Evolutionary conservation across 805 yeast species (phyloP).

Genomic region (Kuraishia ogatae): DNA sequence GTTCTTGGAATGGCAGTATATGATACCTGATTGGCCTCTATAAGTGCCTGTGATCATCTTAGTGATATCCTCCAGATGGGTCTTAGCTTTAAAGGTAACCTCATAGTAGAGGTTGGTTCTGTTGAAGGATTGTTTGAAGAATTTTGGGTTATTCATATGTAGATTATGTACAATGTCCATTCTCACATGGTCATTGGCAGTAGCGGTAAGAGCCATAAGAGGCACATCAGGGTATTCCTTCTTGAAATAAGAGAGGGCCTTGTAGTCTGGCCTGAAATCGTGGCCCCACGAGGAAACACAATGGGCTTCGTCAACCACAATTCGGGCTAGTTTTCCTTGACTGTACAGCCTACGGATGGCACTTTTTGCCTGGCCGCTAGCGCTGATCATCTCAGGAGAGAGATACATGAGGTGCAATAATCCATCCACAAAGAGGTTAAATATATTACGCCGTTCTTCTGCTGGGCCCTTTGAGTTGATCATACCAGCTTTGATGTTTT

Average conservation of each 20-base stretch:
- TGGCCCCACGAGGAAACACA: constrained; percentile 99
- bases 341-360: constrained; percentile 52
- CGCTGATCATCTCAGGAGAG: constrained; percentile 91
- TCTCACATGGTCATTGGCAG: constrained; percentile 87
- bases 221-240: constrained; percentile 72
- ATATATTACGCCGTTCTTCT: constrained; percentile 53
- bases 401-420: constrained; percentile 69
- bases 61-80: constrained; percentile 48
- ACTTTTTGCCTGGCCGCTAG: constrained; percentile 57
- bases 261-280: constrained; percentile 94
- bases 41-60: constrained; percentile 44
- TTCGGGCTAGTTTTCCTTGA: constrained; percentile 57
- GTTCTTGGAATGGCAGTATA: constrained; percentile 86
- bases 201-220: constrained; percentile 93
- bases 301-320: constrained; percentile 96
- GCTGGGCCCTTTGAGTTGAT: constrained; percentile 67
- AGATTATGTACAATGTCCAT: constrained; percentile 80
- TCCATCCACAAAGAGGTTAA: constrained; percentile 56
- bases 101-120: constrained; percentile 79
- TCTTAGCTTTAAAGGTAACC: constrained; percentile 56
- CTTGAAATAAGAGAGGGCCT: constrained; percentile 68
- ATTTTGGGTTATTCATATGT: constrained; percentile 47
- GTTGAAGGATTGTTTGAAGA: constrained; percentile 86
- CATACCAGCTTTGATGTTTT: constrained; percentile 77
- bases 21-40: constrained; percentile 66